Evolutionary conservation across 179 eudicot species (phyloP).

Genomic region (Beta lomatogona): DNA sequence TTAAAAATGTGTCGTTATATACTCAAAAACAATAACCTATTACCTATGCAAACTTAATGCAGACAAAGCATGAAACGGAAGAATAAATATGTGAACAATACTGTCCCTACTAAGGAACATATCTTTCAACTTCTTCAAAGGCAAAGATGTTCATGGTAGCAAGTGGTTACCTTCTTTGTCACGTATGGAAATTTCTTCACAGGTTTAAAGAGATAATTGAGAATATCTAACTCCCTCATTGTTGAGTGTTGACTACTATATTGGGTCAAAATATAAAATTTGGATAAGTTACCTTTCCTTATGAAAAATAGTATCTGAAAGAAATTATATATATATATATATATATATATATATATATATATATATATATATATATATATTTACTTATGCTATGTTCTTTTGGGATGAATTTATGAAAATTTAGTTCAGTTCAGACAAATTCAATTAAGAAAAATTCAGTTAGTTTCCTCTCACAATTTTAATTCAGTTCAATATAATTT

Average conservation of each 20-base stretch:
- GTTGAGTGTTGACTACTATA: background rate
- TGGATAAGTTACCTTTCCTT: background rate
- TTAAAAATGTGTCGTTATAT: background rate
- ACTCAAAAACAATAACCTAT: background rate
- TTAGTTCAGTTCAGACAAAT: too few relatives aligned
- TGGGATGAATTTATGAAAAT: too few relatives aligned
- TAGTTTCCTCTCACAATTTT: too few relatives aligned
- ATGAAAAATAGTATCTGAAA: too few relatives aligned
- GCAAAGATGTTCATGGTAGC: slow-evolving; percentile 4
- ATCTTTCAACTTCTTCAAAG: background rate
- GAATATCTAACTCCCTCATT: background rate
- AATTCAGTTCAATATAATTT: too few relatives aligned
- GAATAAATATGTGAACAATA: background rate
- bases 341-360: too few relatives aligned
- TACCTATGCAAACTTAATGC: slow-evolving; percentile 2
- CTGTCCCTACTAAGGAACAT: slow-evolving; percentile 19
- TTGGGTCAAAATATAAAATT: background rate
- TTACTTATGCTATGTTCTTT: too few relatives aligned
- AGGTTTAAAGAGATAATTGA: background rate
- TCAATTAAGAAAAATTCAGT: too few relatives aligned
- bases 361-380: too few relatives aligned
- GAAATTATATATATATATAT: too few relatives aligned
- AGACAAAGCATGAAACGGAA: background rate
- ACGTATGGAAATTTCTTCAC: background rate
- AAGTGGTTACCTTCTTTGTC: background rate